Conservation (phyloP, 176 grass and related monocot genomes). For the Ananas comosus region DNA sequence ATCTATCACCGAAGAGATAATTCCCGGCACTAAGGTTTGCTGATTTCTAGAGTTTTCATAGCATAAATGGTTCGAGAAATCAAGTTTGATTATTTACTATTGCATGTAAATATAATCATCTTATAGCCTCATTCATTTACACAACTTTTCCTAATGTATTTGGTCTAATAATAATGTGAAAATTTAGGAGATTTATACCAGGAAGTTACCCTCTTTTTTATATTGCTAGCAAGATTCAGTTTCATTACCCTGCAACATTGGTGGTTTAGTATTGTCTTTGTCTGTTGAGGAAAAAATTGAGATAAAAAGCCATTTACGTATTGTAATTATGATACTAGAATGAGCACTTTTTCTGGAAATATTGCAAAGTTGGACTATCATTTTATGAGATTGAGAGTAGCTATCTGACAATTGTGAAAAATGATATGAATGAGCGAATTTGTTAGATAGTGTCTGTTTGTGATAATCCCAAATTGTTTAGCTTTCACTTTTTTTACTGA, state of each 20-base stretch:
- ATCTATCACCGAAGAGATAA: conserved; percentile 58
- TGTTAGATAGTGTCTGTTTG: not conserved
- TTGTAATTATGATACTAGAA: too few species aligned
- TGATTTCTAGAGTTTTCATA: not conserved
- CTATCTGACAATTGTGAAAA: not conserved
- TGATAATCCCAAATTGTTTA: not conserved
- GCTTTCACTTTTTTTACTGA: not conserved
- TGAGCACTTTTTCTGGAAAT: too few species aligned
- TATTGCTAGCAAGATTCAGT: too few species aligned
- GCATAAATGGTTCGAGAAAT: not conserved
- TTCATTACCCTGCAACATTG: too few species aligned
- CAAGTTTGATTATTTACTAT: not conserved
- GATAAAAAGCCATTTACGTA: too few species aligned
- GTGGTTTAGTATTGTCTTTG: too few species aligned
- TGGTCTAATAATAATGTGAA: too few species aligned
- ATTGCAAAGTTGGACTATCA: too few species aligned
- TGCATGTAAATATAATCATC: not conserved
- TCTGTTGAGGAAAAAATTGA: too few species aligned
- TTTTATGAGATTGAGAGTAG: not conserved
- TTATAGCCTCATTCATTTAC: not conserved
- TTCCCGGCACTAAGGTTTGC: conserved; percentile 77
- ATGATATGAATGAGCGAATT: not conserved
- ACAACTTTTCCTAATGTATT: too few species aligned
- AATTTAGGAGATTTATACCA: too few species aligned
- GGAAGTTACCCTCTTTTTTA: too few species aligned